phyloP scores from a whole-genome alignment of 768 basidiomycete genomes.

The Boletus reticulatus region DNA sequence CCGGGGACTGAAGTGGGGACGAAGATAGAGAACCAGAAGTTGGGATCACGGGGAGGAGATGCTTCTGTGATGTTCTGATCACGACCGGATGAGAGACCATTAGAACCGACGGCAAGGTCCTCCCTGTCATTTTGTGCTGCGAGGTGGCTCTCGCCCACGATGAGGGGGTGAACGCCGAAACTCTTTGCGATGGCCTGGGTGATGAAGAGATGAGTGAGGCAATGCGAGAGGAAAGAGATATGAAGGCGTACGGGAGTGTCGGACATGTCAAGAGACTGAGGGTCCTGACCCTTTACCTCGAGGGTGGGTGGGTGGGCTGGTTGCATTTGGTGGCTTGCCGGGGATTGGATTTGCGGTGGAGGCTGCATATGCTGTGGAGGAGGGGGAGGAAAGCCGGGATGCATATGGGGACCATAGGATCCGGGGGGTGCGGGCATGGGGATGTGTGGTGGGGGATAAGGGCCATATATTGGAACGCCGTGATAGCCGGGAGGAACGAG shows the following conservation, averaged over 20 bases:
- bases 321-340: slow-evolving; percentile 21
- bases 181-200: slow-evolving; percentile 65
- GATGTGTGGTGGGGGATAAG: slow-evolving; percentile 40
- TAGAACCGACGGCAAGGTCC: slow-evolving; percentile 75
- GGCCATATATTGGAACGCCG: slow-evolving; percentile 40
- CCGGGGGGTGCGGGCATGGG: slow-evolving; percentile 40
- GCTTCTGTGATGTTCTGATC: slow-evolving; percentile 58
- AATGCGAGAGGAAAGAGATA: background rate
- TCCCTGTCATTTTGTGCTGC: slow-evolving; percentile 55
- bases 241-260: slow-evolving; percentile 48
- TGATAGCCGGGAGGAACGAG: slow-evolving; percentile 46
- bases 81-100: slow-evolving; percentile 65
- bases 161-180: slow-evolving; percentile 73
- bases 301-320: slow-evolving; percentile 19
- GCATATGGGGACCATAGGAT: slow-evolving; percentile 55
- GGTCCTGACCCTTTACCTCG: slow-evolving; percentile 72
- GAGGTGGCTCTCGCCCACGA: slow-evolving; percentile 63
- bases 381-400: slow-evolving; percentile 57
- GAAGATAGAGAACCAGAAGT: slow-evolving; percentile 58
- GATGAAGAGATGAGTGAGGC: slow-evolving; percentile 8
- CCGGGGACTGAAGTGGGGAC: slow-evolving; percentile 46
- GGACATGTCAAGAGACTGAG: slow-evolving; percentile 77
- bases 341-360: slow-evolving; percentile 37
- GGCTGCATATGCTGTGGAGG: slow-evolving; percentile 37
- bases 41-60: slow-evolving; percentile 55